Conservation (phyloP, 129 eudicot genomes). For the Deinandra increscens region DNA sequence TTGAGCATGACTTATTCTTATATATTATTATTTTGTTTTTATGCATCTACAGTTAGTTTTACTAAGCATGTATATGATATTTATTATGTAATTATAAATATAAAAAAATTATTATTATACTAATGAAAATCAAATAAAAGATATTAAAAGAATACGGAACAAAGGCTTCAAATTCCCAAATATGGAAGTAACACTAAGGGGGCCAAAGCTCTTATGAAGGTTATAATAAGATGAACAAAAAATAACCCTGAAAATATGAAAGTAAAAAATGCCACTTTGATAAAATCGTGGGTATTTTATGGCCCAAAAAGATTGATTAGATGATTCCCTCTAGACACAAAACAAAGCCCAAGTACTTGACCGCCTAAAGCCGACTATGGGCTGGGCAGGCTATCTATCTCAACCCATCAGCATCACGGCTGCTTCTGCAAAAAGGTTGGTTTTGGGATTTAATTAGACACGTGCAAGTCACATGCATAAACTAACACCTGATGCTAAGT, state of each 20-base stretch:
- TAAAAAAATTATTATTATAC: too few relatives aligned
- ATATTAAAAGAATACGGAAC: neutral
- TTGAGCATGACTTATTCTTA: too few relatives aligned
- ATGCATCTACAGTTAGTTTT: too few relatives aligned
- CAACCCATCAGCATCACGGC: slow-evolving; percentile 3
- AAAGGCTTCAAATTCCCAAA: neutral
- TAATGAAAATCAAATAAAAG: neutral
- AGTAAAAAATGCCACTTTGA: slow-evolving; percentile 6
- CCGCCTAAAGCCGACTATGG: slow-evolving; percentile 9
- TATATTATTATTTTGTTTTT: too few relatives aligned
- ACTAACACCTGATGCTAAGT: slow-evolving; percentile 1
- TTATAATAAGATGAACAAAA: slow-evolving; percentile 15
- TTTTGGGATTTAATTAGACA: slow-evolving; percentile 1
- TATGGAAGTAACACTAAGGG: neutral
- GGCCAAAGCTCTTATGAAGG: slow-evolving; percentile 18
- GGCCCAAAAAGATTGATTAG: slow-evolving; percentile 7
- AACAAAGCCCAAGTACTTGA: slow-evolving; percentile 8
- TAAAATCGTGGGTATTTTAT: slow-evolving; percentile 1
- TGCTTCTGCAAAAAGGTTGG: slow-evolving; percentile 21
- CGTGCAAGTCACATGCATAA: slow-evolving; percentile 19
- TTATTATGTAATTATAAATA: too few relatives aligned
- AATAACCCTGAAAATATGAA: slow-evolving; percentile 14
- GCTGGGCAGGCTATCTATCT: slow-evolving; percentile 5
- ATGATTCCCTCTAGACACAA: neutral
- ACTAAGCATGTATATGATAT: too few relatives aligned